phyloP scores from a whole-genome alignment of 1,284 basidiomycete genomes.

The Microbotryum silenes-acaulis region DNA sequence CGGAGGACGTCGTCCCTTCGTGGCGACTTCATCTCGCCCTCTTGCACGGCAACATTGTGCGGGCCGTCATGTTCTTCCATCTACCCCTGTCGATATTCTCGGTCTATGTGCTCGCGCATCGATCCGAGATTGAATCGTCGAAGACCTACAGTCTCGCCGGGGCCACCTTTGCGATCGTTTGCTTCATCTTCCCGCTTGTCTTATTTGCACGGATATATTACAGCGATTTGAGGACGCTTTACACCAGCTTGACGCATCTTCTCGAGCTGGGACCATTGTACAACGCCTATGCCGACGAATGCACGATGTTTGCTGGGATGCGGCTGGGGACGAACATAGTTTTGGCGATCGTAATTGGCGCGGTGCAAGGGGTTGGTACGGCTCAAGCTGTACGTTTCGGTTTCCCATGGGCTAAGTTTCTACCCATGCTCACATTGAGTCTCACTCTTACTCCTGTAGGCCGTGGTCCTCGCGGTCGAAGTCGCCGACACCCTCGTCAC shows the following conservation, averaged over 20 bases:
- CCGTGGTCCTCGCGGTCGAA: conserved; percentile 78
- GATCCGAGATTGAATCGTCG: conserved; percentile 48
- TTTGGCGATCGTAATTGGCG: conserved; percentile 74
- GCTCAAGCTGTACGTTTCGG: conserved; percentile 57
- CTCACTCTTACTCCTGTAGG: too few species aligned
- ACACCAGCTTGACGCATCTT: conserved; percentile 85
- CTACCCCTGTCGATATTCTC: conserved; percentile 88
- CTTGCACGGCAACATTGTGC: conserved; percentile 78
- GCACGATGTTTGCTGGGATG: conserved; percentile 76
- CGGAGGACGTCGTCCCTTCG: conserved; percentile 13
- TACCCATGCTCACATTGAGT: too few species aligned
- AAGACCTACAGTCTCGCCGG: conserved; percentile 54
- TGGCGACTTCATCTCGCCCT: conserved; percentile 25
- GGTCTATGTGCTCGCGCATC: conserved; percentile 69
- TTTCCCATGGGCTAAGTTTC: too few species aligned
- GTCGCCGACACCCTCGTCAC: conserved; percentile 73
- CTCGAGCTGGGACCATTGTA: conserved; percentile 90
- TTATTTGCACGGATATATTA: conserved; percentile 66
- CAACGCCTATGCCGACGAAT: conserved; percentile 86
- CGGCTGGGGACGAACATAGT: conserved; percentile 73
- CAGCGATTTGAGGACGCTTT: conserved; percentile 79
- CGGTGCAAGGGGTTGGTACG: conserved; percentile 78
- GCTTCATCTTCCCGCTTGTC: conserved; percentile 70
- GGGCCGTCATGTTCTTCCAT: conserved; percentile 84
- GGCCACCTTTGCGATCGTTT: conserved; percentile 63